These are phyloP conservation scores for Magnusiomyces ingens DNA, from an alignment of 1,139 yeast species.

Conservation along the genomic window DNA sequence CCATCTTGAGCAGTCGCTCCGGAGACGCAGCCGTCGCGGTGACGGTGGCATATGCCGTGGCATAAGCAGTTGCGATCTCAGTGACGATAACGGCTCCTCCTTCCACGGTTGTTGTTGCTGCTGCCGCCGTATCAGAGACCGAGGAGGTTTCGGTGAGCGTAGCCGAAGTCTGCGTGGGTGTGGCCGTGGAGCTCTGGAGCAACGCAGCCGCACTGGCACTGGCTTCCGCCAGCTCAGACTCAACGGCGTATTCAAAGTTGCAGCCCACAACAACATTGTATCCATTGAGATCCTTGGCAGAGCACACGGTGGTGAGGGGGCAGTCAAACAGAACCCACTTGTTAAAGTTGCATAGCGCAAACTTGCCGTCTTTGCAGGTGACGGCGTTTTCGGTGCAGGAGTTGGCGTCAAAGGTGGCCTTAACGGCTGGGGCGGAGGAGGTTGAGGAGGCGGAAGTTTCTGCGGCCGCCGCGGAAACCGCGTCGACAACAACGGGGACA, in stretches of 20 bases:
- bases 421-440: constrained; percentile 15
- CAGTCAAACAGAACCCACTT: constrained; percentile 50
- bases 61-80: no score
- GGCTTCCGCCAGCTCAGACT: constrained; percentile 6
- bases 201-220: constrained; percentile 2
- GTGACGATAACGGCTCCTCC: no score
- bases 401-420: constrained; percentile 17
- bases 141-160: neutral
- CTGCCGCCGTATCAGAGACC: no score
- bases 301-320: constrained; percentile 54
- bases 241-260: constrained; percentile 16
- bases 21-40: no score
- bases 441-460: constrained; percentile 13
- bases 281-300: constrained; percentile 38
- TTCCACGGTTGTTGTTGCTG: no score
- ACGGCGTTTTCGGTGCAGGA: constrained; percentile 43
- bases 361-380: constrained; percentile 45
- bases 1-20: no score
- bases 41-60: no score
- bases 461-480: constrained; percentile 18
- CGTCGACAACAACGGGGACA: constrained; percentile 11
- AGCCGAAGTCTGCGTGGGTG: constrained; percentile 1
- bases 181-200: neutral
- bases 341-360: constrained; percentile 50
- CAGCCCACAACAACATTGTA: constrained; percentile 26